phyloP scores from a whole-genome alignment of 2,329 filamentous ascomycete genomes.

The Sporothrix globosa region DNA sequence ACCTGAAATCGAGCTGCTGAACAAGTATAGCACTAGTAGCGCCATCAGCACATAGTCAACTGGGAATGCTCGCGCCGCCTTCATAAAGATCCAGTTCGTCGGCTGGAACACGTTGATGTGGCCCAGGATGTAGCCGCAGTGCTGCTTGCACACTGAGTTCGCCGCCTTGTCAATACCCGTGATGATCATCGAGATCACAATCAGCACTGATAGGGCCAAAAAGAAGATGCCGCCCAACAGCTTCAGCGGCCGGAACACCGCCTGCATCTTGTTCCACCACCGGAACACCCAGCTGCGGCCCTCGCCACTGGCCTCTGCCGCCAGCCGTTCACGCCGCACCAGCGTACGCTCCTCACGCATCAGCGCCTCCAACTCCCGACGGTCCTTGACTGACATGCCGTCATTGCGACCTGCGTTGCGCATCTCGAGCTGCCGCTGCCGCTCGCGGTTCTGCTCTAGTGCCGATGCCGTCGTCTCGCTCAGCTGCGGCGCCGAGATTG shows the following conservation, averaged over 20 bases:
- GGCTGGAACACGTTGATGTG: constrained; percentile 92
- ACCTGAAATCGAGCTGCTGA: constrained; percentile 83
- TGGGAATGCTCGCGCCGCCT: constrained; percentile 81
- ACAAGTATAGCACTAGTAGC: constrained; percentile 81
- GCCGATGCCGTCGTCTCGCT: constrained; percentile 77
- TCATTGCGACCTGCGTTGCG: constrained; percentile 76
- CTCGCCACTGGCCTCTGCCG: constrained; percentile 78
- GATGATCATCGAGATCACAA: constrained; percentile 92
- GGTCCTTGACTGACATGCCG: constrained; percentile 79
- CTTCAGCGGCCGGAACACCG: constrained; percentile 84
- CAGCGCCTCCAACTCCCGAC: constrained; percentile 83
- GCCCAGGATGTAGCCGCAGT: constrained; percentile 89
- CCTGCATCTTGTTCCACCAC: constrained; percentile 77
- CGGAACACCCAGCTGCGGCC: constrained; percentile 73
- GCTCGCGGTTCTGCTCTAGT: constrained; percentile 84
- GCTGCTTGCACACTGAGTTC: constrained; percentile 88
- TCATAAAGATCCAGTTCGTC: constrained; percentile 84
- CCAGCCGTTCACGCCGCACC: constrained; percentile 83
- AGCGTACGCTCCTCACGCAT: constrained; percentile 90
- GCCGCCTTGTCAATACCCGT: constrained; percentile 95
- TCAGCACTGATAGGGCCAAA: constrained; percentile 70
- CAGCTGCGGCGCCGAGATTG: constrained; percentile 79
- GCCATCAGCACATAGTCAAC: constrained; percentile 91
- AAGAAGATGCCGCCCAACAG: constrained; percentile 81
- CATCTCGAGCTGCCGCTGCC: constrained; percentile 86